Evolutionary conservation across 306 rosid genomes (phyloP).

Genomic region (Dalbergia oliveri): DNA sequence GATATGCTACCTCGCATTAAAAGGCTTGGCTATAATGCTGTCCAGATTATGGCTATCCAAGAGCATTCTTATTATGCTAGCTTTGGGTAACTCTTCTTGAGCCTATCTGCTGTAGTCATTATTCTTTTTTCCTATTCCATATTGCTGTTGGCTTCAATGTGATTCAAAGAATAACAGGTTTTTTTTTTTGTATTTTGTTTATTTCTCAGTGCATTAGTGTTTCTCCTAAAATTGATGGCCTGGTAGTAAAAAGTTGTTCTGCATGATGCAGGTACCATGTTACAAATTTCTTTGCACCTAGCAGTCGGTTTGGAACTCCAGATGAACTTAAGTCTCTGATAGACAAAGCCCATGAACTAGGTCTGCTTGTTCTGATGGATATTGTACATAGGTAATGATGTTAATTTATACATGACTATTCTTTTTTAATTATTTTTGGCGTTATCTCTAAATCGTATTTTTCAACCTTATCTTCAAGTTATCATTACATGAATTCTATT

Average conservation of each 20-base stretch:
- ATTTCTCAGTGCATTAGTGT: constrained; percentile 31
- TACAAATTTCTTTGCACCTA: constrained; percentile 98
- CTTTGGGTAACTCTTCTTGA: constrained; percentile 78
- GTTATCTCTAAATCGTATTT: constrained; percentile 24
- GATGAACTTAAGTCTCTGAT: constrained; percentile 93
- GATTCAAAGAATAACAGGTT: constrained; percentile 26
- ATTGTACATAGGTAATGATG: constrained; percentile 89
- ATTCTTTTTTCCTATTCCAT: not conserved
- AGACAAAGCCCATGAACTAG: constrained; percentile 96
- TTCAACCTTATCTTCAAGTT: constrained; percentile 6
- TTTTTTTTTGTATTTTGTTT: constrained; percentile 35
- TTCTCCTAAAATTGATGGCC: constrained; percentile 30
- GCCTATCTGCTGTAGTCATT: constrained; percentile 31
- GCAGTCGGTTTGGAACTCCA: constrained; percentile 98
- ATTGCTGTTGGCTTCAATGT: constrained; percentile 17
- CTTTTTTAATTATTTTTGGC: constrained; percentile 26
- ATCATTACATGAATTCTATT: constrained; percentile 35
- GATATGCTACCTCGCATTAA: constrained; percentile 72
- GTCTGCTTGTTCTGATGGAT: constrained; percentile 97
- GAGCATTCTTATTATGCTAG: constrained; percentile 99
- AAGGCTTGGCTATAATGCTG: constrained; percentile 97
- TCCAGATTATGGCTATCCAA: constrained; percentile 99
- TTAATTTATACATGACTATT: constrained; percentile 6
- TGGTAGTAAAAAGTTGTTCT: constrained; percentile 38
- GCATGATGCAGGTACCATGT: constrained; percentile 82